phyloP scores from a whole-genome alignment of 2,329 filamentous ascomycete genomes.

The Blastomyces gilchristii region DNA sequence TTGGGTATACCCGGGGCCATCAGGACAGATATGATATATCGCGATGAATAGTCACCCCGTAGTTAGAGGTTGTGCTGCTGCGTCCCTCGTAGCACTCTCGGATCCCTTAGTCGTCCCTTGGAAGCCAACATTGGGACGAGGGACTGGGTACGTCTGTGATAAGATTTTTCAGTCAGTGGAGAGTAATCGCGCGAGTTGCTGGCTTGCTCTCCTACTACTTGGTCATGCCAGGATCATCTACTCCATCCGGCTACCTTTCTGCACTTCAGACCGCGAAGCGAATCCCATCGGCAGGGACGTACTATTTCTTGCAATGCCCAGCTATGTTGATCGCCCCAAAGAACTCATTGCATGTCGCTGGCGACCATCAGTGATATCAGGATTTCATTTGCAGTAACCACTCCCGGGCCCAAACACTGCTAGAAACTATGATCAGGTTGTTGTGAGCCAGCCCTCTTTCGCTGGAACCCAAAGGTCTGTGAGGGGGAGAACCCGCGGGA shows the following conservation, averaged over 20 bases:
- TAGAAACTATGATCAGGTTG: background rate
- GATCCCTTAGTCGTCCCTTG: background rate
- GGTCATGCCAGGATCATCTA: background rate
- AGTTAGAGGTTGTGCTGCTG: too few relatives aligned
- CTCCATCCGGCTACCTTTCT: background rate
- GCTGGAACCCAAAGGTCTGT: too few relatives aligned
- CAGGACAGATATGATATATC: background rate
- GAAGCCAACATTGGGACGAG: background rate
- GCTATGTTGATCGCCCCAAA: background rate
- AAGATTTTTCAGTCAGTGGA: background rate
- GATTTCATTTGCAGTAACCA: background rate
- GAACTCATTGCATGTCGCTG: background rate
- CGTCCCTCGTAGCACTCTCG: too few relatives aligned
- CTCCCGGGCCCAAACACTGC: background rate
- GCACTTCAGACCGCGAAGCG: background rate
- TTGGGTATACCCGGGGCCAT: too few relatives aligned
- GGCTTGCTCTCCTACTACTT: background rate
- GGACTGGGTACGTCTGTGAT: background rate
- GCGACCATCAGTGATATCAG: background rate
- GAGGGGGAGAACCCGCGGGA: too few relatives aligned
- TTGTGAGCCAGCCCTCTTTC: background rate
- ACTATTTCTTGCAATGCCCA: background rate
- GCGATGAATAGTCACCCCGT: background rate
- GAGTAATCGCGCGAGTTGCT: background rate
- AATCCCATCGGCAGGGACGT: background rate